Evolutionary conservation across 108 stramenopile genomes (phyloP), one percentile per base, ranked within the genome.

Genomic region (Poteriospumella lacustris): DNA sequence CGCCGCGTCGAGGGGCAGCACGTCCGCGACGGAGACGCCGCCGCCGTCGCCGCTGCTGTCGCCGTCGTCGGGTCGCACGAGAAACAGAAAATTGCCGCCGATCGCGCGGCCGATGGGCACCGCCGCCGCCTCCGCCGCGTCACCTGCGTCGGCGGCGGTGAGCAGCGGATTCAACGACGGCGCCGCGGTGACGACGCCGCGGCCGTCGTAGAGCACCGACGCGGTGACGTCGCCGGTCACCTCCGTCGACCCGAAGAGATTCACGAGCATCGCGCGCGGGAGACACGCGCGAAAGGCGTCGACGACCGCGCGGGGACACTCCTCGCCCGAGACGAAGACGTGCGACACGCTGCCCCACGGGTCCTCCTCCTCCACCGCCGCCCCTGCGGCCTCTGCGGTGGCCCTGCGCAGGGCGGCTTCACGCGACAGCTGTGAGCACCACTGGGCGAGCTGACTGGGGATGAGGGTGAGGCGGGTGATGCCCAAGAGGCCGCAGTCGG

Each of bases 171-270:
- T n/a, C n/a, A n/a, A n/a, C n/a, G n/a, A n/a, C n/a, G n/a, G n/a
- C n/a, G n/a, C n/a, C n/a, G n/a, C n/a, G n/a, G n/a, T n/a, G n/a
- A n/a, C n/a, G n/a, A n/a, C n/a, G n/a, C n/a, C n/a, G n/a, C n/a
- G n/a, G n/a, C n/a, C 24, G 24, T 56, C 52, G 64, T 31, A 67
- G 12, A 31, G 64, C 36, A 40, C 19, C 5, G 41, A 15, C 5
- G 5, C 38, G 15, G 44, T 52, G 9, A 73, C 70, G 42, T 73
- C 70, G 5, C 70, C 70, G 9, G 70, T 5, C 47, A 73, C 70
- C 24, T 73, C 70, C 42, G 70, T 73, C 26, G 70, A 44, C 33
- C 70, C 70, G 24, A 33, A 73, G 5, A 73, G 5, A 56, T 73
- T 73, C 15, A 73, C 31, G 9, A 73, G 42, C 12, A 24, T 5